phyloP scores from a whole-genome alignment of 2,329 filamentous ascomycete genomes.

The Arthroderma sp. region DNA sequence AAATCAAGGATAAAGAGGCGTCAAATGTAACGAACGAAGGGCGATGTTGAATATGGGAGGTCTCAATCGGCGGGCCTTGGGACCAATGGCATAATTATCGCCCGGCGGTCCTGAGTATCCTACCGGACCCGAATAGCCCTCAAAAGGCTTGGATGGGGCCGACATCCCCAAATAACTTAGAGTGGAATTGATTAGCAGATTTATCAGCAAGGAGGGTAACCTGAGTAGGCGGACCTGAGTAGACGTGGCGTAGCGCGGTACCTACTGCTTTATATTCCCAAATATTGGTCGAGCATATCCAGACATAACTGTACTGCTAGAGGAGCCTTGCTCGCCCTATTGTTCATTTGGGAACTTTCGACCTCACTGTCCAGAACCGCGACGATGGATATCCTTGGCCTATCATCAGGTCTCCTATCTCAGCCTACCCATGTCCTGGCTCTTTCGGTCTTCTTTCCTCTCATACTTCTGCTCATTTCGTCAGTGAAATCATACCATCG shows the following conservation, averaged over 20 bases:
- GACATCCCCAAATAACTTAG: background rate
- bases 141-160: background rate
- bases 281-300: background rate
- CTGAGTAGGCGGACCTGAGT: constrained; percentile 4
- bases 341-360: background rate
- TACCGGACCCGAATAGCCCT: background rate
- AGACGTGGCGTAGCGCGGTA: background rate
- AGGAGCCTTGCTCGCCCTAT: background rate
- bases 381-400: background rate
- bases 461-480: background rate
- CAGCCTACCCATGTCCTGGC: background rate
- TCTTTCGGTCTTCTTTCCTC: background rate
- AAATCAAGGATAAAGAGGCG: background rate
- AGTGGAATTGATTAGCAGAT: background rate
- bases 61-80: background rate
- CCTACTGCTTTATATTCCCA: constrained; percentile 1
- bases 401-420: background rate
- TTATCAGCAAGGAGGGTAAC: constrained; percentile 3
- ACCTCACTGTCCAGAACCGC: background rate
- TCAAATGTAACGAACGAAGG: background rate
- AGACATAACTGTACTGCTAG: background rate
- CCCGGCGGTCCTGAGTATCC: constrained; percentile 2
- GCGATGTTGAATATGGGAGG: background rate
- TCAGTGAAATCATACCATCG: background rate
- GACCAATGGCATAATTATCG: constrained; percentile 4